A percentile compares a stretch with the other conserved stretches of the same genome.
Evolutionary conservation across 2,329 filamentous ascomycete species (phyloP).

Genomic region (Alternaria conjuncta): DNA sequence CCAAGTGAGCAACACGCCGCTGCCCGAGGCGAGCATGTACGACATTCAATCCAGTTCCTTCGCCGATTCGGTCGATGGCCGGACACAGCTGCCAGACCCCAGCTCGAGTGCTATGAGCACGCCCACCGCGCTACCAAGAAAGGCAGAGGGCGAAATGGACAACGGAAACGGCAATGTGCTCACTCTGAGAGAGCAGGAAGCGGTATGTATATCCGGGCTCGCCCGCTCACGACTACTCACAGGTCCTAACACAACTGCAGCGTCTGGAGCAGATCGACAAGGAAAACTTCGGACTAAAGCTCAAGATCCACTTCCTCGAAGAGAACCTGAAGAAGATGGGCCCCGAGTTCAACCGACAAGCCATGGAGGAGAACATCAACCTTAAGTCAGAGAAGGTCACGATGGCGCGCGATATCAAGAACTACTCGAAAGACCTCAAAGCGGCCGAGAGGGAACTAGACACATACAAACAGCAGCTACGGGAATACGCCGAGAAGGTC

Average conservation of each 20-base stretch:
- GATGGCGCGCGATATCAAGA: constrained; percentile 84
- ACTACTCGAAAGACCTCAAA: constrained; percentile 83
- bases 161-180: constrained; percentile 89
- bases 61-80: constrained; percentile 64
- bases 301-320: constrained; percentile 81
- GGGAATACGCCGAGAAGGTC: constrained; percentile 81
- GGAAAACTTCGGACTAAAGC: constrained; percentile 85
- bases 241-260: constrained; percentile 41
- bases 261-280: constrained; percentile 95
- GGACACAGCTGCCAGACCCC: constrained; percentile 77
- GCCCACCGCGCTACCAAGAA: constrained; percentile 73
- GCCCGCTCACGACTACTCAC: too few relatives aligned
- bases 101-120: constrained; percentile 83
- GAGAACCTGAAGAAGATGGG: constrained; percentile 87
- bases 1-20: constrained; percentile 73
- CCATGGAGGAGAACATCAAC: constrained; percentile 92
- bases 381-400: constrained; percentile 92
- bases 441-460: constrained; percentile 87
- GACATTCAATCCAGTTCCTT: constrained; percentile 52
- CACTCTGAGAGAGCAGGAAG: constrained; percentile 92
- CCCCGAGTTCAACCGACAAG: constrained; percentile 86
- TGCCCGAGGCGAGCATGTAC: constrained; percentile 76
- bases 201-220: constrained; percentile 59
- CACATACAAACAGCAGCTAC: constrained; percentile 78
- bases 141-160: constrained; percentile 68